Percentiles rank a stretch among this genome's conserved stretches.
phyloP scores from a whole-genome alignment of 2,329 filamentous ascomycete genomes.

The Monilinia fructicola region DNA sequence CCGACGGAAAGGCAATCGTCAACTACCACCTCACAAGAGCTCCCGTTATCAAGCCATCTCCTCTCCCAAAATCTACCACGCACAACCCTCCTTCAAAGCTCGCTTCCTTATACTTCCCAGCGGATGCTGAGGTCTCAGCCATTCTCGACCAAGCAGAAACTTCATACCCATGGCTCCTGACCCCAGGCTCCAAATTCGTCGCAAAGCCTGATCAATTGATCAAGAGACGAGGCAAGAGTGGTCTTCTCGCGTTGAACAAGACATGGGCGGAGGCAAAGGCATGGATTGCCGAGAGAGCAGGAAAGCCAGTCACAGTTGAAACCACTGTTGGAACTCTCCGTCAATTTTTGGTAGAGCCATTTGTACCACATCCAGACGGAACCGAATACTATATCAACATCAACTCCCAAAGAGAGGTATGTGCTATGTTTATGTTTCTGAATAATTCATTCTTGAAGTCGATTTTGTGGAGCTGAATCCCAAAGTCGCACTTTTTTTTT shows the following conservation, averaged over 20 bases:
- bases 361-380: slow-evolving; percentile 90
- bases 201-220: slow-evolving; percentile 99
- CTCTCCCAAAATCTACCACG: slow-evolving; percentile 76
- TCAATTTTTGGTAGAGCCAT: slow-evolving; percentile 97
- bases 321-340: slow-evolving; percentile 82
- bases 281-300: slow-evolving; percentile 90
- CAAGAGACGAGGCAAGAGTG: slow-evolving; percentile 99
- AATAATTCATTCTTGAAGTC: background rate
- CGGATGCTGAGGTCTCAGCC: slow-evolving; percentile 76
- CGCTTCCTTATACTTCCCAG: slow-evolving; percentile 88
- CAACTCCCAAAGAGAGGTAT: slow-evolving; percentile 98
- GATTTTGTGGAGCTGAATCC: background rate
- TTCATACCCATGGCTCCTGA: slow-evolving; percentile 94
- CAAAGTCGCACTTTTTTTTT: background rate
- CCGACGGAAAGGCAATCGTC: slow-evolving; percentile 99
- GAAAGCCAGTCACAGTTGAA: slow-evolving; percentile 92
- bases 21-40: slow-evolving; percentile 99
- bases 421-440: slow-evolving; percentile 44
- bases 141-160: slow-evolving; percentile 94
- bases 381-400: slow-evolving; percentile 99
- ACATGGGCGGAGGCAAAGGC: slow-evolving; percentile 89
- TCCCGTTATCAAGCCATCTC: slow-evolving; percentile 95
- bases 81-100: slow-evolving; percentile 93
- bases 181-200: slow-evolving; percentile 83
- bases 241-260: slow-evolving; percentile 95